Base-by-base conservation (phyloP, 805 yeast species). In the Tetrapisispora iriomotensis region DNA sequence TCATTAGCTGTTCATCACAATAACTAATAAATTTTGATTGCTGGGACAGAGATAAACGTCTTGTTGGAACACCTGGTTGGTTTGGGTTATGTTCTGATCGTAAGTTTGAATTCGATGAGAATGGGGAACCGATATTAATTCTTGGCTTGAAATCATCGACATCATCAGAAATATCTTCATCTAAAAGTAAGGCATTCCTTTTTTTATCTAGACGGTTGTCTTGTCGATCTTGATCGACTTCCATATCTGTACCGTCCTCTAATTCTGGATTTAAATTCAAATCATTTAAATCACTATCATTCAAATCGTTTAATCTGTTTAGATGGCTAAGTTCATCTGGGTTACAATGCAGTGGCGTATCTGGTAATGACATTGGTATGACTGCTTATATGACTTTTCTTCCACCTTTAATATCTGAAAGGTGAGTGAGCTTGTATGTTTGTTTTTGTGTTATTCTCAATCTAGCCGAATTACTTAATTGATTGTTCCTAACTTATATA, bases 11-110 rank as follows among this genome's bases (percentile, higher is more conserved):
- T 8, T 66, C 70, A 45, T 79, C 87, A 29, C 79, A 65, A 47
- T 75, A 77, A 17, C 65, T 61, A 18, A 72, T 59, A 42, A 79
- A 64, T 45, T 70, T 68, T 32, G 77, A 70, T 51, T 79, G 82
- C 48, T 81, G 87, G 0, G 67, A 45, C 31, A 54, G 47, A 0
- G 71, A 64, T 3, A 73, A 58, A 31, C 62, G 52, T 41, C 63
- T 54, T 30, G 41, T 29, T 9, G 42, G 30, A 12, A 20, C 32
- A 4, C 34, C 24, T 10, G 31, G 19, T 27, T 15, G 8, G 10
- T 20, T 18, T 2, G 37, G 25, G 3, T 36, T 21, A 14, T 41
- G 21, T 13, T 40, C 25, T 3, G 37, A 21, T 22, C 46, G 29
- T 28, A 46, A 41, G 9, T 33, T 33, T 13, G 47, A 43, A 19